Base-by-base conservation (phyloP, 192 early-diverging fungal genomes). In the Rhizoclosmatium sp. region DNA sequence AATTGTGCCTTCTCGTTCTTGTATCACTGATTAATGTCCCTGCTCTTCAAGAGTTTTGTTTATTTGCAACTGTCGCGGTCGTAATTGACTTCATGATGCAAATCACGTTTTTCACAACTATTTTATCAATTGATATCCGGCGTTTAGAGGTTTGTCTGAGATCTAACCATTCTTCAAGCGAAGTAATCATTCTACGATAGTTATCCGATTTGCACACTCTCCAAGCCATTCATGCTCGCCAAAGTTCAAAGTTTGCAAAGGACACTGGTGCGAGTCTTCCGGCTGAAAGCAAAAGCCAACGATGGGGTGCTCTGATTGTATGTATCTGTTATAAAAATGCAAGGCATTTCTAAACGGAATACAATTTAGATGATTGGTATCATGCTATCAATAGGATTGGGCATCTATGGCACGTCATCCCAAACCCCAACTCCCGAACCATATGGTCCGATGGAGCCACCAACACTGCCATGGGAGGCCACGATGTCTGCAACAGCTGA, bases 121-220 rank as follows among this genome's bases (percentile, higher is more conserved):
- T 93, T 47, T 81, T 95, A n/a, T 92, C 94, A 1, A 93, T 95
- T 65, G 93, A 95, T 88, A 91, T 95, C 65, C 88, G 91, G n/a
- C 87, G 93, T 44, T 80, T 93, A 31, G 93, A 95, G 88, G 88
- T 93, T 44, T 48, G 14, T 47, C 45, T 62, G 5, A 12, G 51
- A 7, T 54, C 16, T 54, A 54, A 7, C 51, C 16, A 16, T 54
- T 54, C 5, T 7, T 54, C 16, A 7, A 54, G 51, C 51, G 5
- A 12, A 7, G 9, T 16, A 12, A 16, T 12, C 48, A 3, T 21
- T 16, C 10, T 54, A 41, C 48, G 16, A 3, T 59, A 87, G 84
- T 62, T 87, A 21, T 82, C 84, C 9, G 86, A 87, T 60, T 67
- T 87, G 65, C 83, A 86, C 65, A 83, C 80, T 47, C 59, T 87